Percentiles rank a stretch among this genome's conserved stretches.
Conservation (phyloP, 495 filamentous ascomycete species). For the Bombardia bombarda region DNA sequence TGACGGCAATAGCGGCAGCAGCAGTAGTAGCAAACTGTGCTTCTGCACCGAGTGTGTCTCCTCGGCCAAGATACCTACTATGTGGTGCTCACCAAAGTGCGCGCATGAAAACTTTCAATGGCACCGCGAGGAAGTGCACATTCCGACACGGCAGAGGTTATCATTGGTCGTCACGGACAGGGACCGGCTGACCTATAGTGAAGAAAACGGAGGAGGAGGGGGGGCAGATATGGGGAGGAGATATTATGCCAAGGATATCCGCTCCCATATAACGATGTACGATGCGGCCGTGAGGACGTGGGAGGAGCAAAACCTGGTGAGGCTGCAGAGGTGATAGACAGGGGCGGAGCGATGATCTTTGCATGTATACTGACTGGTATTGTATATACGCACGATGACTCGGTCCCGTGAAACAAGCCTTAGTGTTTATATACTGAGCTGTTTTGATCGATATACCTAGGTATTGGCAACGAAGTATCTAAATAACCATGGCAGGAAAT, state of each 20-base stretch:
- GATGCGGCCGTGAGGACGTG: constrained; percentile 24
- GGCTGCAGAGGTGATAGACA: constrained; percentile 2
- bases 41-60: constrained; percentile 37
- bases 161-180: constrained; percentile 17
- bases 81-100: constrained; percentile 35
- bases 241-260: constrained; percentile 26
- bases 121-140: constrained; percentile 34
- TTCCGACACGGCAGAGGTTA: constrained; percentile 19
- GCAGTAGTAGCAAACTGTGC: constrained; percentile 3
- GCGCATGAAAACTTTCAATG: constrained; percentile 29
- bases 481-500: too few relatives aligned
- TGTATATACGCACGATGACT: too few relatives aligned
- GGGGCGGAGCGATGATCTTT: background rate
- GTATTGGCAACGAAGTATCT: too few relatives aligned
- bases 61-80: constrained; percentile 20
- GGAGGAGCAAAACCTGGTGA: constrained; percentile 24
- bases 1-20: background rate
- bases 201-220: background rate
- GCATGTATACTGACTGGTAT: background rate
- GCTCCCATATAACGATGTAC: constrained; percentile 18
- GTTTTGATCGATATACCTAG: too few relatives aligned
- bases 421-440: too few relatives aligned
- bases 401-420: too few relatives aligned
- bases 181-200: constrained; percentile 19
- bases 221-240: constrained; percentile 8